Evolutionary conservation across 2,329 filamentous ascomycete genomes (phyloP).

Genomic region (Tolypocladium paradoxum): DNA sequence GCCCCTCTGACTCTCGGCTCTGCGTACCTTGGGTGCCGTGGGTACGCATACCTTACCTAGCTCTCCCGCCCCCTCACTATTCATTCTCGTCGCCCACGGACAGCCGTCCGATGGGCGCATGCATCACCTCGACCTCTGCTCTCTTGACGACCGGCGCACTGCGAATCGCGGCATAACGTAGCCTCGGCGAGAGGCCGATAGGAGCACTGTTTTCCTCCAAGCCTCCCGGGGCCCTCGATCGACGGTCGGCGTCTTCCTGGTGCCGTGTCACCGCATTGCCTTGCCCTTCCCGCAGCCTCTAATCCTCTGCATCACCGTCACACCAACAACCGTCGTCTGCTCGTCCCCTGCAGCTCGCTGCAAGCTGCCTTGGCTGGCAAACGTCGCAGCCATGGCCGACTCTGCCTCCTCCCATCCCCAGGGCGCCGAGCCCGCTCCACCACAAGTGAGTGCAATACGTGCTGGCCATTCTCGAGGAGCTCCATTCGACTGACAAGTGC

Average conservation of each 20-base stretch:
- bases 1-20: not conserved
- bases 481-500: not conserved
- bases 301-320: not conserved
- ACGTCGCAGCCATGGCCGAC: slow-evolving; percentile 14
- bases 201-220: not conserved
- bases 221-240: not conserved
- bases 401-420: slow-evolving; percentile 11
- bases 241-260: not conserved
- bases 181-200: not conserved
- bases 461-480: not conserved
- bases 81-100: not conserved
- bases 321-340: not conserved
- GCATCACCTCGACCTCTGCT: not conserved
- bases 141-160: not conserved
- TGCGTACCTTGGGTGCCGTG: too few species aligned
- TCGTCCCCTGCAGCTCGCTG: slow-evolving; percentile 1
- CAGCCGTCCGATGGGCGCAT: not conserved
- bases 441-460: slow-evolving; percentile 8
- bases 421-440: slow-evolving; percentile 7
- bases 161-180: not conserved
- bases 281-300: not conserved
- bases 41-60: too few species aligned
- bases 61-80: not conserved
- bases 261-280: not conserved
- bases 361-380: slow-evolving; percentile 7